Conservation (phyloP, 2,329 filamentous ascomycete genomes). For the Ophiostoma sp. region DNA sequence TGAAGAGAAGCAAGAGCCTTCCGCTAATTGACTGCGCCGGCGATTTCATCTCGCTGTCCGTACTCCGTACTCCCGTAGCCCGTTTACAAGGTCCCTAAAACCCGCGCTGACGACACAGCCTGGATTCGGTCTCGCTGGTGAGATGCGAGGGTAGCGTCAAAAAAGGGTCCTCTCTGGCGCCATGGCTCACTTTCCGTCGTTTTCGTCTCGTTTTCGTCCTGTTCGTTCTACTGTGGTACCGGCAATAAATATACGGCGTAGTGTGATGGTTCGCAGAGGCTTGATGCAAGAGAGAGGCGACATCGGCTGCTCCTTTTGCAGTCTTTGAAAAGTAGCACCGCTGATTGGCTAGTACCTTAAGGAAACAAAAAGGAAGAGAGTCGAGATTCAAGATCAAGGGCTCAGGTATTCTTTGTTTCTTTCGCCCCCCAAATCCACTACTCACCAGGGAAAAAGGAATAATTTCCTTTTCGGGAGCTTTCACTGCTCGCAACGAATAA, state of each 20-base stretch:
- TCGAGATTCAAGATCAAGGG: neutral
- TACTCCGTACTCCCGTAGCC: slow-evolving; percentile 10
- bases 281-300: slow-evolving; percentile 23
- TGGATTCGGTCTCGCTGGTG: slow-evolving; percentile 6
- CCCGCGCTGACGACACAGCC: neutral
- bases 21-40: neutral
- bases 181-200: neutral
- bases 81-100: neutral
- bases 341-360: slow-evolving; percentile 23
- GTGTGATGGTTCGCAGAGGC: neutral
- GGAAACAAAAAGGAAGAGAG: slow-evolving; percentile 1
- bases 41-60: slow-evolving; percentile 1
- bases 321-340: slow-evolving; percentile 24
- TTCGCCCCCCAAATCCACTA: neutral
- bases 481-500: neutral
- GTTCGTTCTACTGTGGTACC: slow-evolving; percentile 1
- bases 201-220: slow-evolving; percentile 14
- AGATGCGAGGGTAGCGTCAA: neutral
- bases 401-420: neutral
- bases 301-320: slow-evolving; percentile 24
- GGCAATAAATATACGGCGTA: neutral
- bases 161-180: neutral
- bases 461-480: slow-evolving; percentile 21
- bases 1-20: neutral
- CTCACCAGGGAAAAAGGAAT: neutral